Evolutionary conservation across 2,329 filamentous ascomycete genomes (phyloP).

Genomic region (Dothiorella sarmentorum): DNA sequence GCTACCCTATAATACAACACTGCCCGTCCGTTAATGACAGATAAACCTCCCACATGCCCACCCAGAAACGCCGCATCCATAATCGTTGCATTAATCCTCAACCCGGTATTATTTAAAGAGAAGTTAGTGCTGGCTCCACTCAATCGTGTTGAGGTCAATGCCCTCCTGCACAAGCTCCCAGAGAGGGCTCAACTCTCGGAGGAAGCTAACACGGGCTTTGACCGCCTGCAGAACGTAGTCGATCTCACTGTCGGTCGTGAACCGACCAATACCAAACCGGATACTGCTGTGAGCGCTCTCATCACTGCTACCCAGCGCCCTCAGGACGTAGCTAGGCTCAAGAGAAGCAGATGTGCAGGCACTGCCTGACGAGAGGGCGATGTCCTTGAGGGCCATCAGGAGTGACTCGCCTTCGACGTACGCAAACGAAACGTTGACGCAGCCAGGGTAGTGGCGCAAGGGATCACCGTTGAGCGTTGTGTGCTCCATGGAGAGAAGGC

Average conservation of each 20-base stretch:
- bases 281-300: slow-evolving; percentile 98
- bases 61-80: slow-evolving; percentile 6
- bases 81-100: slow-evolving; percentile 10
- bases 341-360: slow-evolving; percentile 96
- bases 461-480: slow-evolving; percentile 86
- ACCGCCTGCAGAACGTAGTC: slow-evolving; percentile 97
- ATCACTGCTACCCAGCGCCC: slow-evolving; percentile 91
- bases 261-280: slow-evolving; percentile 92
- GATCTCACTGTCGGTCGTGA: slow-evolving; percentile 92
- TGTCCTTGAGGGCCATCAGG: slow-evolving; percentile 97
- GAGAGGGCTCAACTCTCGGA: slow-evolving; percentile 89
- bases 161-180: slow-evolving; percentile 99
- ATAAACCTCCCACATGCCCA: background rate
- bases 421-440: slow-evolving; percentile 96
- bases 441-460: slow-evolving; percentile 84
- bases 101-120: slow-evolving; percentile 11
- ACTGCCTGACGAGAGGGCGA: slow-evolving; percentile 92
- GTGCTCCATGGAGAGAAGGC: slow-evolving; percentile 85
- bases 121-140: slow-evolving; percentile 94
- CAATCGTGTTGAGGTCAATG: slow-evolving; percentile 89
- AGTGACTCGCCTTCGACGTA: slow-evolving; percentile 98
- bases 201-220: slow-evolving; percentile 81
- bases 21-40: background rate
- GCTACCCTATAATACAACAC: slow-evolving; percentile 11
- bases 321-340: slow-evolving; percentile 92